phyloP scores from a whole-genome alignment of 169 alveolate species.

The Plasmodium gonderi region DNA sequence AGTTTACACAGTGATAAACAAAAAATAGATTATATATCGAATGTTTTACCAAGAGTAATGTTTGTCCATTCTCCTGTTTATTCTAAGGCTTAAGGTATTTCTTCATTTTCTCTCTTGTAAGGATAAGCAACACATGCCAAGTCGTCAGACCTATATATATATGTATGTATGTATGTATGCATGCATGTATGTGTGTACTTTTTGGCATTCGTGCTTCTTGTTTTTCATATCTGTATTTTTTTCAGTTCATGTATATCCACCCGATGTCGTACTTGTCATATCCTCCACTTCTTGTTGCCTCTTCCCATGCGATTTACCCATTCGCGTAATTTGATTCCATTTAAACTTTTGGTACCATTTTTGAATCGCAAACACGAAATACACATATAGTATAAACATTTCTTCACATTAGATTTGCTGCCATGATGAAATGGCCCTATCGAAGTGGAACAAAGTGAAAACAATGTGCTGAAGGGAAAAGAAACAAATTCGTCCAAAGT shows the following conservation, averaged over 20 bases:
- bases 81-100: too few species aligned
- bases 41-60: conserved; percentile 44
- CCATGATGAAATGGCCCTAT: too few species aligned
- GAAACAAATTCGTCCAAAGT: background rate
- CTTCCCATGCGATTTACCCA: background rate
- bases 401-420: too few species aligned
- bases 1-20: conserved; percentile 77
- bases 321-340: background rate
- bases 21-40: conserved; percentile 71
- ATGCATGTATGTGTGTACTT: background rate
- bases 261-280: too few species aligned
- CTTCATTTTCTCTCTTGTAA: too few species aligned
- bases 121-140: background rate
- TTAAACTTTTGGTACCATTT: background rate
- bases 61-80: conserved; percentile 2
- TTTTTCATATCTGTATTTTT: too few species aligned
- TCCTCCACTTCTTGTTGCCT: background rate
- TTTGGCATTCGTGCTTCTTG: background rate
- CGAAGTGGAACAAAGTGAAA: background rate
- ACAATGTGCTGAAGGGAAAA: background rate
- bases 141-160: background rate
- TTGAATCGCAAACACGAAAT: too few species aligned
- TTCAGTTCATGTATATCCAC: too few species aligned
- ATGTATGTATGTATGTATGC: background rate
- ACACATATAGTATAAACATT: too few species aligned